phyloP scores from a whole-genome alignment of 495 filamentous ascomycete species.

The Astrocystis sublimbata region DNA sequence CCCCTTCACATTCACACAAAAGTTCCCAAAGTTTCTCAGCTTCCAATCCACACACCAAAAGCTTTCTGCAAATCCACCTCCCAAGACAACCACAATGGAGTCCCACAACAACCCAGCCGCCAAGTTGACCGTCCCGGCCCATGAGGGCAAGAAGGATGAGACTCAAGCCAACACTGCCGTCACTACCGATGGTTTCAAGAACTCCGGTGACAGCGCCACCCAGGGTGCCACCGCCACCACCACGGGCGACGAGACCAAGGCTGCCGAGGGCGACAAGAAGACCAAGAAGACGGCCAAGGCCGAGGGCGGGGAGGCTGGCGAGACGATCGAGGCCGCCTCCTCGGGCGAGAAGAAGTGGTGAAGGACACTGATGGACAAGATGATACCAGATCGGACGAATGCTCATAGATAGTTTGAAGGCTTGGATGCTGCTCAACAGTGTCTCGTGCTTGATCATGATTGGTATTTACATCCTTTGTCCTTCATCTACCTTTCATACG shows the following conservation, averaged over 20 bases:
- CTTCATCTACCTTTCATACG: no score
- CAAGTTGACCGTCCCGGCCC: neutral
- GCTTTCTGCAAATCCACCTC: neutral
- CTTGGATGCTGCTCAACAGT: neutral
- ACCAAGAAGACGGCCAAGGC: neutral
- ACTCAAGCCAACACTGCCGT: conserved; percentile 1
- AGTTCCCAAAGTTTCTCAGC: neutral
- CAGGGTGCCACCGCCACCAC: neutral
- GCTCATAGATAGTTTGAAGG: neutral
- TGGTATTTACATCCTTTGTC: no score
- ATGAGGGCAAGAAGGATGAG: neutral
- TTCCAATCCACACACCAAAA: neutral
- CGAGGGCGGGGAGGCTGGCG: neutral
- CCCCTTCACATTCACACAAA: neutral
- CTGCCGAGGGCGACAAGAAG: neutral
- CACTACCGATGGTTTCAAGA: conserved; percentile 17
- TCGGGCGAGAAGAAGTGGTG: neutral
- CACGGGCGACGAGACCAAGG: neutral
- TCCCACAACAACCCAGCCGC: neutral
- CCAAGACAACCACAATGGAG: conserved; percentile 1
- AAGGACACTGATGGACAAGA: neutral
- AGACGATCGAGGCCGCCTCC: neutral
- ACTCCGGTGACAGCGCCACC: neutral
- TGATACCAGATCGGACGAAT: neutral
- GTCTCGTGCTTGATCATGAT: neutral